Base-by-base conservation (phyloP, 2,329 filamentous ascomycete genomes). In the Cordyceps fumosorosea region DNA sequence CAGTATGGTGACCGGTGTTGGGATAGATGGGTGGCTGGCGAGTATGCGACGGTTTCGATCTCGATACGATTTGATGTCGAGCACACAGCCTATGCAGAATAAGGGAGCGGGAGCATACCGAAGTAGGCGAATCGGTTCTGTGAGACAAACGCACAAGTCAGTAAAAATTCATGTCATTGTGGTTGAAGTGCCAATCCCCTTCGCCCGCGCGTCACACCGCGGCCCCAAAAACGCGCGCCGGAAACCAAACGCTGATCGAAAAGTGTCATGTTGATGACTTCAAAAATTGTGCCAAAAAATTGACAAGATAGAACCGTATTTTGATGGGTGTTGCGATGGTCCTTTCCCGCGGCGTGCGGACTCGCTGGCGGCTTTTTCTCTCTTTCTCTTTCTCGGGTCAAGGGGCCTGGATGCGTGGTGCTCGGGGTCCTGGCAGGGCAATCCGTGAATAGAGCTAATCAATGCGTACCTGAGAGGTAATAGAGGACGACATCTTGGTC, bases 41-140 rank as follows among this genome's bases (percentile, higher is more conserved):
- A 54, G 16, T 32, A 37, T 53, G 58, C 45, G 40, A 51, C 48
- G 26, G 18, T 24, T 51, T 62, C 37, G 62, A 55, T 22, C 5
- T 45, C 29, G 20, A 29, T 40, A 59, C 56, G 59, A 63, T 57
- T 59, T 62, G 51, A 53, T 58, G 64, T 63, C 64, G 67, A 62
- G 67, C 16, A 34, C 16, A 29, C 4, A 64, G 62, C 62, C 64
- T 67, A 64, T 68, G 65, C 66, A 57, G 66, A n/a, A 32, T 7
- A 11, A 6, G 56, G 12, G 14, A 24, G 50, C 11, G 67, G 66
- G 66, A 69, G 74, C 79, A 74, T 96, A 98, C 95, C 93, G 85
- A 99, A 91, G 83, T 96, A 89, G 86, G 95, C 93, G 86, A 90
- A 98, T 75, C 90, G 88, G 86, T 99, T 99, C 95, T 98, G 70